Percentiles rank a stretch among this genome's conserved stretches.
Evolutionary conservation across 176 grass and related monocot genomes (phyloP).

Genomic region (Eremochloa ophiuroides): DNA sequence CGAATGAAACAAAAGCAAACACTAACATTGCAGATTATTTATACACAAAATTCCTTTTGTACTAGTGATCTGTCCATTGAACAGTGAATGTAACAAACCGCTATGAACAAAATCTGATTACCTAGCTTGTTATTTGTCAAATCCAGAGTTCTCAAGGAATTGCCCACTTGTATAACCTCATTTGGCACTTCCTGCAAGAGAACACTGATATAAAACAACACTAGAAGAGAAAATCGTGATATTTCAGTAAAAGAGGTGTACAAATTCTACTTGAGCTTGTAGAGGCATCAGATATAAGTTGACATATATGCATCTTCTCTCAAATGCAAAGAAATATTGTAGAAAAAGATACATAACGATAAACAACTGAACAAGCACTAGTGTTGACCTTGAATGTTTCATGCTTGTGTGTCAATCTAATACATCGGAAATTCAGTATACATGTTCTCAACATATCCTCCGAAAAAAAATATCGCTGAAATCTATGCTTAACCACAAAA

Average conservation of each 20-base stretch:
- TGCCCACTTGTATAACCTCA: conserved; percentile 85
- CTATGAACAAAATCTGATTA: conserved; percentile 24
- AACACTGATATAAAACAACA: conserved; percentile 19
- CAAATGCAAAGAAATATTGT: neutral
- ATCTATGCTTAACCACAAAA: neutral
- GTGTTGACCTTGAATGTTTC: neutral
- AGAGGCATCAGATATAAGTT: conserved; percentile 14
- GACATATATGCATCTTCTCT: neutral
- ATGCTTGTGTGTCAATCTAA: neutral
- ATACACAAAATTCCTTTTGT: neutral
- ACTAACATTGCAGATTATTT: neutral
- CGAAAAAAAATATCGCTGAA: neutral
- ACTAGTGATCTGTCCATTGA: neutral
- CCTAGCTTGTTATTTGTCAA: conserved; percentile 98
- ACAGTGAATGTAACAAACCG: conserved; percentile 6
- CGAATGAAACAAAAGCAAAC: conserved; percentile 6
- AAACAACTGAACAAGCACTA: neutral
- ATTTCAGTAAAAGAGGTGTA: neutral
- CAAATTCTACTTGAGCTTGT: neutral
- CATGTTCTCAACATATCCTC: neutral
- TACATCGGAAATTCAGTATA: neutral
- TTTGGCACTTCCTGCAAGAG: conserved; percentile 59
- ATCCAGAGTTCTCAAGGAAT: conserved; percentile 84
- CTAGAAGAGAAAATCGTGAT: conserved; percentile 7
- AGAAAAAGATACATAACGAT: neutral